Conservation (phyloP, 306 rosid species). For the Inga oerstediana region DNA sequence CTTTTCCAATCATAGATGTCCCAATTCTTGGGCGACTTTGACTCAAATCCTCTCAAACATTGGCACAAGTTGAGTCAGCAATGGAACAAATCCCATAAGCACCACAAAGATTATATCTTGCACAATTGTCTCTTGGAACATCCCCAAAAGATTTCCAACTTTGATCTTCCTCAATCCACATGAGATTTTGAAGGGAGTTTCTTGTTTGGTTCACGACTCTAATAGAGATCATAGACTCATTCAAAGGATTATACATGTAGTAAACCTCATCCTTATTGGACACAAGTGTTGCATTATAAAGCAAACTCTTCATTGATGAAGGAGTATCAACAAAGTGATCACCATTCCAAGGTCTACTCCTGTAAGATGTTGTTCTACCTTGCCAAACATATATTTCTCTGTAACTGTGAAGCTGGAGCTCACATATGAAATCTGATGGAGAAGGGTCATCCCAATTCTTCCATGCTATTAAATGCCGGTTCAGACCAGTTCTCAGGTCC, state of each 20-base stretch:
- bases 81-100: not conserved
- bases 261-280: conserved; percentile 29
- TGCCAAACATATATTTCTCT: conserved; percentile 33
- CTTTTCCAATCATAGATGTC: conserved; percentile 29
- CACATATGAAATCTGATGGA: conserved; percentile 32
- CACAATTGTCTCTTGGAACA: not conserved
- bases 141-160: not conserved
- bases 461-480: conserved; percentile 56
- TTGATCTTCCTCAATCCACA: not conserved
- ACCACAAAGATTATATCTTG: not conserved
- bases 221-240: conserved; percentile 8
- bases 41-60: conserved; percentile 35
- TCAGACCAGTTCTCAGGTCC: conserved; percentile 40
- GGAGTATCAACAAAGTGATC: conserved; percentile 26
- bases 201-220: not conserved
- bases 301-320: not conserved
- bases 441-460: conserved; percentile 43
- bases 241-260: conserved; percentile 20
- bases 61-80: not conserved
- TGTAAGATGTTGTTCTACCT: not conserved
- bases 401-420: conserved; percentile 6
- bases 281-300: not conserved
- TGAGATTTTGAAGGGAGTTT: not conserved
- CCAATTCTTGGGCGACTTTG: conserved; percentile 41
- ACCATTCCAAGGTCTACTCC: conserved; percentile 47